A percentile compares a stretch with the other conserved stretches of the same genome.
phyloP scores from a whole-genome alignment of 164 flowering plant species.

The Hamamelis virginiana region DNA sequence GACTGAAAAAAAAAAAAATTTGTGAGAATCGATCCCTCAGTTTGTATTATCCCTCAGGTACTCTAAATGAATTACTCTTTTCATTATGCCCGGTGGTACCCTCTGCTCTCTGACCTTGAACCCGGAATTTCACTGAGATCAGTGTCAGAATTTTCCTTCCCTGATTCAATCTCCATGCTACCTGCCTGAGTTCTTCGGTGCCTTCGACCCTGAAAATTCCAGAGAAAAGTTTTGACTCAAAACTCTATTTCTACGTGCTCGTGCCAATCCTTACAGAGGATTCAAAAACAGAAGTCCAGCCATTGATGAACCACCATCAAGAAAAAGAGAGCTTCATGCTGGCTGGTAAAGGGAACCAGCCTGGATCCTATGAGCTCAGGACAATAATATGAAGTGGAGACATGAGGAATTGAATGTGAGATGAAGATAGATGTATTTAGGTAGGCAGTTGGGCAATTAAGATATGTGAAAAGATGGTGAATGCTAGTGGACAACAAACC shows the following conservation, averaged over 20 bases:
- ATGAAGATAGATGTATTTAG: neutral
- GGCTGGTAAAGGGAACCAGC: neutral
- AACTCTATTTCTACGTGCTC: neutral
- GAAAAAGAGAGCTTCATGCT: neutral
- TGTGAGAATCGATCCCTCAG: conserved; percentile 19
- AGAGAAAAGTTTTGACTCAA: neutral
- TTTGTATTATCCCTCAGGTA: conserved; percentile 7
- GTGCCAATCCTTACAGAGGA: neutral
- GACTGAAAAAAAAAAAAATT: conserved; percentile 22
- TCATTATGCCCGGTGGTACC: conserved; percentile 25
- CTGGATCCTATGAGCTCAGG: neutral
- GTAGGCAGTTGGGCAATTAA: neutral
- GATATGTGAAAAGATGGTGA: neutral
- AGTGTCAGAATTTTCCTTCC: conserved; percentile 73
- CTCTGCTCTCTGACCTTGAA: conserved; percentile 53
- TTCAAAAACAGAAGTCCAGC: neutral
- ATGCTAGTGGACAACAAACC: neutral
- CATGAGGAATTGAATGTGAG: neutral
- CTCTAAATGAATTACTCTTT: conserved; percentile 9
- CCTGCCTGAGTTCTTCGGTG: conserved; percentile 58
- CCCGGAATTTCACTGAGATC: conserved; percentile 72
- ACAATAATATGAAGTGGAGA: neutral
- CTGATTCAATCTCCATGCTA: conserved; percentile 69
- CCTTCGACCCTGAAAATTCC: conserved; percentile 65
- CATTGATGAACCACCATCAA: neutral